Conservation (phyloP, 495 filamentous ascomycete genomes). For the Daldinia caldariorum region DNA sequence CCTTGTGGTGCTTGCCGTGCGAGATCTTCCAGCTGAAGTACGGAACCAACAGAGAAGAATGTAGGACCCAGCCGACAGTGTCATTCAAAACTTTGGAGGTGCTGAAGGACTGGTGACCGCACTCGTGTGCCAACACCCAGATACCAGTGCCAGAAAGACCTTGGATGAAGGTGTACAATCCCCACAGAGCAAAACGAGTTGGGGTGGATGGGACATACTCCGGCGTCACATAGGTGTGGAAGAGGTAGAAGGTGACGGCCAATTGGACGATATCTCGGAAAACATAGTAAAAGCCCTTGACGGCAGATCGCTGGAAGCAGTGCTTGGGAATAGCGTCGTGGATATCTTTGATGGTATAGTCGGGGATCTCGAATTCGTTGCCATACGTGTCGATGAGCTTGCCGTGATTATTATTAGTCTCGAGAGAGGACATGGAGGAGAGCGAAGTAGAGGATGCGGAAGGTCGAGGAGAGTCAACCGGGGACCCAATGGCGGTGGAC, state of each 20-base stretch:
- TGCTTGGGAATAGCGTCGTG: constrained; percentile 83
- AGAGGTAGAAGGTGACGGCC: constrained; percentile 71
- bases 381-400: constrained; percentile 78
- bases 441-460: constrained; percentile 90
- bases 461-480: constrained; percentile 72
- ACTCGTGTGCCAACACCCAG: constrained; percentile 90
- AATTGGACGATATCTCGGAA: constrained; percentile 73
- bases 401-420: constrained; percentile 48
- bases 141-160: constrained; percentile 81
- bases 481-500: constrained; percentile 70
- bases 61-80: constrained; percentile 84
- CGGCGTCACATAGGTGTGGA: constrained; percentile 70
- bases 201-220: constrained; percentile 68
- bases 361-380: constrained; percentile 77
- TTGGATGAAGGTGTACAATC: constrained; percentile 74
- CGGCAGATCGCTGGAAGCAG: constrained; percentile 78
- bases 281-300: constrained; percentile 71
- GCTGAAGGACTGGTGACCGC: constrained; percentile 88
- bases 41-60: constrained; percentile 83
- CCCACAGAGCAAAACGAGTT: constrained; percentile 69
- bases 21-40: constrained; percentile 96
- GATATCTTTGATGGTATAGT: constrained; percentile 84
- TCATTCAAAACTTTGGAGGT: constrained; percentile 82
- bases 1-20: constrained; percentile 95
- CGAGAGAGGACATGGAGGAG: constrained; percentile 82